These are phyloP conservation scores for Hysterium pulicare DNA, from an alignment of 2,329 filamentous ascomycete genomes.

Conservation along the genomic window DNA sequence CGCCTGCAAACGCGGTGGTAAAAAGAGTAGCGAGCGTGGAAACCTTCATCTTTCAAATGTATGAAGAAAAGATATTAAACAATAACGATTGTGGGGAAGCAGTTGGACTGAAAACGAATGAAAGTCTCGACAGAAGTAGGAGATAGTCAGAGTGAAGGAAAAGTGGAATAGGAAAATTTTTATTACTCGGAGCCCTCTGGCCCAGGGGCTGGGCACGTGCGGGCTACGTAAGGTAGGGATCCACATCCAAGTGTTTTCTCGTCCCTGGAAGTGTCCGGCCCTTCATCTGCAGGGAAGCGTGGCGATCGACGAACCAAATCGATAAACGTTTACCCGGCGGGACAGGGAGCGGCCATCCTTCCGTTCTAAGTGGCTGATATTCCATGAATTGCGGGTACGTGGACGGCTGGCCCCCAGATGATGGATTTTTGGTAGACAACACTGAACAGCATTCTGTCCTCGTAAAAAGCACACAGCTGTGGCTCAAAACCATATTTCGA, in stretches of 20 bases:
- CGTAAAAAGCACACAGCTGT: no score
- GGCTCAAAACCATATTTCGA: no score
- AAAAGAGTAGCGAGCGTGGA: constrained; percentile 2
- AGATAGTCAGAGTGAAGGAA: neutral
- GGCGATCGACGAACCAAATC: neutral
- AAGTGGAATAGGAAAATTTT: neutral
- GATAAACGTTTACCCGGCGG: neutral
- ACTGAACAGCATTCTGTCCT: no score
- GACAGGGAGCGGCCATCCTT: neutral
- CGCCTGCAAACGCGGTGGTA: constrained; percentile 23
- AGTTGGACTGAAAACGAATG: neutral
- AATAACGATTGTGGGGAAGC: neutral
- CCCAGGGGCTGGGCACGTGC: neutral
- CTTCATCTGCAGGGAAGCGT: neutral
- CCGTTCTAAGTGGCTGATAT: no score
- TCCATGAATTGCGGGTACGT: no score
- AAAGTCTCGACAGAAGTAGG: neutral
- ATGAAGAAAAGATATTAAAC: neutral
- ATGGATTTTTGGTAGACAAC: no score
- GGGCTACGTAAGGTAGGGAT: no score
- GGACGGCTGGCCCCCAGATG: no score
- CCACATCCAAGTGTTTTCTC: no score
- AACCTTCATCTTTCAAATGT: constrained; percentile 6
- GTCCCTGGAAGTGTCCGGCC: no score
- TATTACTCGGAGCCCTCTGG: no score